Conservation (phyloP, 129 eudicot species). For the Arctium minus region DNA sequence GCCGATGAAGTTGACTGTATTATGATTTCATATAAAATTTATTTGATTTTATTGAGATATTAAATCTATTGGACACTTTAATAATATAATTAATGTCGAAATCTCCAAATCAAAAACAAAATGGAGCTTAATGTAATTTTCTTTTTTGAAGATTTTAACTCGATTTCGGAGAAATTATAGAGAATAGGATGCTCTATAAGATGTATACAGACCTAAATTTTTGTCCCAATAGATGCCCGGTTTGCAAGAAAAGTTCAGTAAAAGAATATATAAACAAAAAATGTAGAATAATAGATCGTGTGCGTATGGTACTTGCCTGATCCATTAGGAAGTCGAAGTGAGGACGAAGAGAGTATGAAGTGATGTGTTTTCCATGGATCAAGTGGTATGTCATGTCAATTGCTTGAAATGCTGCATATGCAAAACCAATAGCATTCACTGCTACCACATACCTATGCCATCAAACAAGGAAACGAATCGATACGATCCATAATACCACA, state of each 20-base stretch:
- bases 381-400: slow-evolving; percentile 50
- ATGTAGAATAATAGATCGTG: not conserved
- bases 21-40: no score
- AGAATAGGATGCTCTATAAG: not conserved
- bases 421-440: slow-evolving; percentile 67
- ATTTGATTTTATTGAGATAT: no score
- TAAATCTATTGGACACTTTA: not conserved
- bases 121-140: not conserved
- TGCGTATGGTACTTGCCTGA: slow-evolving; percentile 62
- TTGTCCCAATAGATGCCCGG: not conserved
- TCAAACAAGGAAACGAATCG: not conserved
- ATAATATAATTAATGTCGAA: not conserved
- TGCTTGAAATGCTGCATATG: slow-evolving; percentile 80
- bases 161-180: no score
- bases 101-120: not conserved
- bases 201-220: not conserved
- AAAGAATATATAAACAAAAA: not conserved
- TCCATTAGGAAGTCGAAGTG: slow-evolving; percentile 73
- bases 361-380: slow-evolving; percentile 42
- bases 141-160: not conserved
- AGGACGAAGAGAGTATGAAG: slow-evolving; percentile 52
- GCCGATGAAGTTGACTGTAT: no score
- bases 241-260: not conserved
- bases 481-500: not conserved
- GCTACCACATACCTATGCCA: slow-evolving; percentile 64